These are phyloP conservation scores for Microsporum ferrugineum DNA, from an alignment of 2,329 filamentous ascomycete species.

Conservation along the genomic window DNA sequence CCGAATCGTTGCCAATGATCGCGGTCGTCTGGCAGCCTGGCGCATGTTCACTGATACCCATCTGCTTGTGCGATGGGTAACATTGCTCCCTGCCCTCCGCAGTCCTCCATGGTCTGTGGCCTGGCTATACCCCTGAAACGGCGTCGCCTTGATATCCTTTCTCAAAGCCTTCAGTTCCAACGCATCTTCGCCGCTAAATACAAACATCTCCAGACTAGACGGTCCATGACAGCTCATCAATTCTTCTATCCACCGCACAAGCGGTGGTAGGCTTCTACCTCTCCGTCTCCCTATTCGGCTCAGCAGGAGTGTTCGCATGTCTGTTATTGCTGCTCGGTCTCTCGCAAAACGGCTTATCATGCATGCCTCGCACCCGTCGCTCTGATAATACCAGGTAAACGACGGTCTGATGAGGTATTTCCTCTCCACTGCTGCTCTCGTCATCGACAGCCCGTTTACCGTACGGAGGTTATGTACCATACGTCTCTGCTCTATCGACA, in stretches of 20 bases:
- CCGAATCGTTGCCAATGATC: not conserved
- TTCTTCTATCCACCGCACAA: conserved; percentile 23
- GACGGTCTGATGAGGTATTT: conserved; percentile 4
- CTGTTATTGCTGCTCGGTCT: conserved; percentile 19
- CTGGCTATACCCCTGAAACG: not conserved
- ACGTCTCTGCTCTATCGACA: conserved; percentile 12
- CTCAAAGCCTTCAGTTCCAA: conserved; percentile 4
- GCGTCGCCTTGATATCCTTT: not conserved
- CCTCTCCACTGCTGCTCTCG: conserved; percentile 7
- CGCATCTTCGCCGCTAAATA: conserved; percentile 7
- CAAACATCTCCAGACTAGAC: conserved; percentile 4
- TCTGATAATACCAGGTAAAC: conserved; percentile 21
- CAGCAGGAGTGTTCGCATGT: conserved; percentile 22
- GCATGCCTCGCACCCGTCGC: conserved; percentile 28
- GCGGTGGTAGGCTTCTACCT: conserved; percentile 17
- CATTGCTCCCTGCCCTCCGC: not conserved
- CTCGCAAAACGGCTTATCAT: conserved; percentile 25
- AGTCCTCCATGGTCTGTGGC: not conserved
- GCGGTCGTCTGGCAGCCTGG: not conserved
- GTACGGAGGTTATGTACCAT: conserved; percentile 18
- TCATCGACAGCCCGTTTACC: conserved; percentile 26
- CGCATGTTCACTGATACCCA: not conserved
- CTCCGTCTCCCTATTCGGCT: conserved; percentile 22
- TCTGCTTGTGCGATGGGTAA: not conserved
- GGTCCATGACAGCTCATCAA: conserved; percentile 16